A percentile compares a stretch with the other conserved stretches of the same genome.
Conservation (phyloP, 208 protist genomes). For the Trypanosoma lewisi region DNA sequence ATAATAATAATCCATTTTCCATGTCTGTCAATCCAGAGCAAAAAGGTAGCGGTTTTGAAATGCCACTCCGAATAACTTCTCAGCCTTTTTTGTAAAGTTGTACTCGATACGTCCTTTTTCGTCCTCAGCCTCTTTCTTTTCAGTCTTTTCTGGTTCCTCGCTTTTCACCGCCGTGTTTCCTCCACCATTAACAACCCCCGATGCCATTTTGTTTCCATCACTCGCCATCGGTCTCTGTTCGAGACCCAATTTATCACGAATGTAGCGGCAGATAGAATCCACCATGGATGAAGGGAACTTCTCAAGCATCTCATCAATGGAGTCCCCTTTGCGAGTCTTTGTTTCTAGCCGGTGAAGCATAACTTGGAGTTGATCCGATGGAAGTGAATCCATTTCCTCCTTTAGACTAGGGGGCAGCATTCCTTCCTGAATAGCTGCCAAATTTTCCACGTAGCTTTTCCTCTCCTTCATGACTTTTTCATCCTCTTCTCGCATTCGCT, state of each 20-base stretch:
- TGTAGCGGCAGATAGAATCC: constrained; percentile 55
- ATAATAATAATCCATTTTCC: too few species aligned
- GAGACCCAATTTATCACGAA: constrained; percentile 77
- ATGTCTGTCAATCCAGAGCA: constrained; percentile 51
- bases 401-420: constrained; percentile 67
- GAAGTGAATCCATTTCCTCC: constrained; percentile 73
- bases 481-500: constrained; percentile 43
- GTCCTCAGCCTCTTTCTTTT: constrained; percentile 8
- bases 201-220: background rate
- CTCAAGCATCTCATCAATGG: constrained; percentile 77
- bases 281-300: constrained; percentile 72
- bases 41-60: constrained; percentile 92
- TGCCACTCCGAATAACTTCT: constrained; percentile 79
- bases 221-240: constrained; percentile 23
- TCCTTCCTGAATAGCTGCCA: constrained; percentile 74
- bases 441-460: constrained; percentile 66
- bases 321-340: constrained; percentile 60
- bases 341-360: constrained; percentile 79
- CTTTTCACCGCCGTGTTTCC: background rate
- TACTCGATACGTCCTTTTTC: constrained; percentile 53
- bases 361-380: constrained; percentile 52
- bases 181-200: constrained; percentile 2
- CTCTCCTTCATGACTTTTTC: constrained; percentile 63
- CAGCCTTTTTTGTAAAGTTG: constrained; percentile 74
- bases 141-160: background rate